Evolutionary conservation across 2,329 filamentous ascomycete genomes (phyloP), one percentile per base, ranked within the genome.

Genomic region (Exophiala viscosa): DNA sequence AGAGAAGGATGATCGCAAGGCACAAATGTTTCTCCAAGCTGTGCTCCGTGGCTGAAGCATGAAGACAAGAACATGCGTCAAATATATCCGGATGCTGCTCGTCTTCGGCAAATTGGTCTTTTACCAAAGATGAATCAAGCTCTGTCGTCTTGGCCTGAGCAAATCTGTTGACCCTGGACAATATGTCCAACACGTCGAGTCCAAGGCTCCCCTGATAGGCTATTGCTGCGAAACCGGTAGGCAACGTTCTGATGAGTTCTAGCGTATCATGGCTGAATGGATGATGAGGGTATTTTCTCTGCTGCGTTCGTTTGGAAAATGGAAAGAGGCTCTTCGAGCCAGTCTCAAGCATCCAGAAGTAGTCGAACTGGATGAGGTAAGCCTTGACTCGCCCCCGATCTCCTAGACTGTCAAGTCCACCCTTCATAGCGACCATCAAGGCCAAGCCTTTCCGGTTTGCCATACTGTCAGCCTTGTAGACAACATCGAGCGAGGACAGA

Each of bases 301-400:
- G 32, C 20, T 31, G 31, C 10, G 44, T 52, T 17, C 52, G 48
- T 33, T 50, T 50, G 2, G 36, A 13, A 9, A 53, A 42, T 11
- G 52, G 48, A 35, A 58, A 52, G 4, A 50, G 42, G 38, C 36
- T 52, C 36, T 41, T 11, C 3, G 31, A 34, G 2, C 51, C 48
- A 23, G 52, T 55, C 28, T 58, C 55, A 14, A 58, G 45, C 52
- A 52, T 52, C 55, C 45, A 55, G 45, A 53, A 52, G 31, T 50
- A 55, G 34, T 55, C 52, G 39, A 54, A 55, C 9, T 54, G 42
- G 17, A 58, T 44, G 5, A 52, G 46, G 43, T 49, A 55, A 6
- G 52, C 48, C 38, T 58, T 50, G 13, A 55, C 45, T 13, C 55
- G 33, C 11, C 55, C 48, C n/a, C 48, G 41, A 5, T 13, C 9